Evolutionary conservation across 352 stramenopile species (phyloP).

Genomic region (Phytophthora hybrid): DNA sequence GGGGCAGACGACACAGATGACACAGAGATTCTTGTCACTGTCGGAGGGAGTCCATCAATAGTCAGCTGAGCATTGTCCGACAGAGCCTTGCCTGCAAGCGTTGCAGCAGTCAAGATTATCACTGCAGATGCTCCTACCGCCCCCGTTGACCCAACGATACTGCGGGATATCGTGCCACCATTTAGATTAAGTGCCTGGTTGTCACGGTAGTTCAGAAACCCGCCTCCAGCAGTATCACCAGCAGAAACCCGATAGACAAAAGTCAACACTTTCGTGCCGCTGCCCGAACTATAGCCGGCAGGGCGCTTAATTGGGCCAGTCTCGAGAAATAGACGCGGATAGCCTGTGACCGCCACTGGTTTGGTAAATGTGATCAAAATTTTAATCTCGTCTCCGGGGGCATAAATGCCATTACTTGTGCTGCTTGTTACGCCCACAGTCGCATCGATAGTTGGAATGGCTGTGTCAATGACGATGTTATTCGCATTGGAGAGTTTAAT

Average conservation of each 20-base stretch:
- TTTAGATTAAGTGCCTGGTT: conserved; percentile 70
- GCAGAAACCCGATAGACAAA: conserved; percentile 81
- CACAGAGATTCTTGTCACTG: conserved; percentile 51
- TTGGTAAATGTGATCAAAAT: conserved; percentile 83
- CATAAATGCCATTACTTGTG: conserved; percentile 67
- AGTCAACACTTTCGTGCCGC: conserved; percentile 62
- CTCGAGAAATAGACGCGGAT: conserved; percentile 77
- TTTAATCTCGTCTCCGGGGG: conserved; percentile 69
- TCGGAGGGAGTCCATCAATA: conserved; percentile 65
- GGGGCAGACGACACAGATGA: conserved; percentile 44
- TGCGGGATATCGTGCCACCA: conserved; percentile 65
- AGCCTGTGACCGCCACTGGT: conserved; percentile 68
- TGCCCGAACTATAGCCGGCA: conserved; percentile 69
- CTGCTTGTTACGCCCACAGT: conserved; percentile 61
- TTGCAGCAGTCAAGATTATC: conserved; percentile 50
- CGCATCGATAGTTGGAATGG: conserved; percentile 60
- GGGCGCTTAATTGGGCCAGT: conserved; percentile 74
- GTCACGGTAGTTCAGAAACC: conserved; percentile 75
- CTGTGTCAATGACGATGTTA: conserved; percentile 71
- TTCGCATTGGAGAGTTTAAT: conserved; percentile 66
- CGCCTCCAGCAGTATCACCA: conserved; percentile 63
- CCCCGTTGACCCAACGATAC: conserved; percentile 15
- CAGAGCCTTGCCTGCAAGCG: conserved; percentile 48
- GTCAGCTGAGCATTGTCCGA: conserved; percentile 59
- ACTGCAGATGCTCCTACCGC: conserved; percentile 29